Evolutionary conservation across 148 eudicot genomes (phyloP).

Genomic region (Hydrangea macrophylla): DNA sequence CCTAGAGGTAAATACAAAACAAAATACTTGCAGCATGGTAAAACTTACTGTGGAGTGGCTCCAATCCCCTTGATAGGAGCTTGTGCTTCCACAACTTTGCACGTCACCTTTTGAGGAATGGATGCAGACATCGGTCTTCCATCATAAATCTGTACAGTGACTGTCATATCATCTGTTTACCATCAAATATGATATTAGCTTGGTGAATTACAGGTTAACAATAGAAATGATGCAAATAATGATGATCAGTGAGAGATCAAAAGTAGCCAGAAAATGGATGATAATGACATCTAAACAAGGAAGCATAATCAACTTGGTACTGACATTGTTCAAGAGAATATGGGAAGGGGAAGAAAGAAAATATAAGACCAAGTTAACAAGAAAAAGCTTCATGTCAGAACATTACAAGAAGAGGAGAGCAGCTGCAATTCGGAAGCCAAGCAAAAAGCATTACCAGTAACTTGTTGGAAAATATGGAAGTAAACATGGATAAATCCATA

Average conservation of each 20-base stretch:
- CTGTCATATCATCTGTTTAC: constrained; percentile 80
- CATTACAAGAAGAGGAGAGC: not conserved
- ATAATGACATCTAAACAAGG: no score
- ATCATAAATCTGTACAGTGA: constrained; percentile 65
- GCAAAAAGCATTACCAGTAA: not conserved
- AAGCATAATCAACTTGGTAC: not conserved
- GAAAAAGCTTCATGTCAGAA: not conserved
- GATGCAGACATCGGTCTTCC: constrained; percentile 80
- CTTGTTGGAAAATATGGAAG: no score
- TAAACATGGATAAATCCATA: no score
- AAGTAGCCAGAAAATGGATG: not conserved
- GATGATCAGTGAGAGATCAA: not conserved
- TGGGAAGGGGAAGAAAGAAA: not conserved
- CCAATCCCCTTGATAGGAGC: constrained; percentile 69
- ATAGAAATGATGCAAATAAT: not conserved
- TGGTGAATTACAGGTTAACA: not conserved
- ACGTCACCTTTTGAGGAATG: constrained; percentile 79
- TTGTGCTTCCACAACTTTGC: constrained; percentile 83
- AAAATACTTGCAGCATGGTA: not conserved
- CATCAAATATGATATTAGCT: constrained; percentile 8
- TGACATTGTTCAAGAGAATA: not conserved
- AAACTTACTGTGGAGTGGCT: constrained; percentile 75
- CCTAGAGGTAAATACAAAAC: not conserved
- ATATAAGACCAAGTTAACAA: not conserved
- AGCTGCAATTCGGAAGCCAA: not conserved